Conservation (phyloP, 345 rosid species). For the Eutrema heterophyllum region DNA sequence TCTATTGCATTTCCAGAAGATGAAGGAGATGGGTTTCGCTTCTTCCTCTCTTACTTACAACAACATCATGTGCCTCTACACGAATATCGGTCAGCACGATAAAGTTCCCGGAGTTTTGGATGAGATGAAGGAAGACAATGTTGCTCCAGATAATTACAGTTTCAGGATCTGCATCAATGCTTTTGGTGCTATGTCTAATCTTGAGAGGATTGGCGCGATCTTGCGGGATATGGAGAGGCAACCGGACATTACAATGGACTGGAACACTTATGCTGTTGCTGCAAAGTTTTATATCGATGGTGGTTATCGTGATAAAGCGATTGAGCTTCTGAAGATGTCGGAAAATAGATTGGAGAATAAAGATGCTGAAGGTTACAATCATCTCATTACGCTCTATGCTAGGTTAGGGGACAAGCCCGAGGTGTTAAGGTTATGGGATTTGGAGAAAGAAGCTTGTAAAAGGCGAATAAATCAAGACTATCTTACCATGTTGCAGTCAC, state of each 20-base stretch:
- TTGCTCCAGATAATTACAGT: conserved; percentile 76
- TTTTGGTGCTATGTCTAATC: conserved; percentile 51
- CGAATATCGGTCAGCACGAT: conserved; percentile 48
- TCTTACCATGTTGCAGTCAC: conserved; percentile 54
- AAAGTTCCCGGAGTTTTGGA: conserved; percentile 53
- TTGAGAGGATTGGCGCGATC: conserved; percentile 48
- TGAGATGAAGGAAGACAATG: conserved; percentile 65
- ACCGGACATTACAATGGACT: conserved; percentile 51
- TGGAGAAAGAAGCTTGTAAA: conserved; percentile 58
- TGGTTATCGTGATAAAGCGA: conserved; percentile 44
- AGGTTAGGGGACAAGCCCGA: conserved; percentile 52
- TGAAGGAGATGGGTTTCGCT: conserved; percentile 66
- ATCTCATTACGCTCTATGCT: conserved; percentile 69
- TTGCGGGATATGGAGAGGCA: conserved; percentile 70
- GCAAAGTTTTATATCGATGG: conserved; percentile 66
- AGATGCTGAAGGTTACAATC: conserved; percentile 70
- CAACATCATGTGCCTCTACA: conserved; percentile 77
- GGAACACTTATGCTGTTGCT: conserved; percentile 80
- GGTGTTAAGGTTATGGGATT: conserved; percentile 66
- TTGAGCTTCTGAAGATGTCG: conserved; percentile 47
- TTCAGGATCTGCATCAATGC: conserved; percentile 76
- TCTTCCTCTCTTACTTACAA: conserved; percentile 57
- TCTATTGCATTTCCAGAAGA: conserved; percentile 54
- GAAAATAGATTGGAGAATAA: conserved; percentile 56
- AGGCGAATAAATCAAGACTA: conserved; percentile 64